phyloP scores from a whole-genome alignment of 768 basidiomycete species.

The Auricularia sp. region DNA sequence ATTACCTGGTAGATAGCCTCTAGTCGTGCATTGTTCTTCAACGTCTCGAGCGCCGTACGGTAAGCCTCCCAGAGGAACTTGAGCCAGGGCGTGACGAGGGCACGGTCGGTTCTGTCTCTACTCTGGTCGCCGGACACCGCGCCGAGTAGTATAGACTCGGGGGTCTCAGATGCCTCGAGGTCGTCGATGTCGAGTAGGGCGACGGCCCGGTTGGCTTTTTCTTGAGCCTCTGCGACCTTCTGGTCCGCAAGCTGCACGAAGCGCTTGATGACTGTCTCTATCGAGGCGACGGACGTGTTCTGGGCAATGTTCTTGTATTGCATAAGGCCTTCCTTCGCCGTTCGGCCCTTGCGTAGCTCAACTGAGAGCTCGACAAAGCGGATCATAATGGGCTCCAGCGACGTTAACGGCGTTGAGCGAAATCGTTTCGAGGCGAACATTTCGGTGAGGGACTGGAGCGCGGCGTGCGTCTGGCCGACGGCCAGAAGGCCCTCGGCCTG shows the following conservation, averaged over 20 bases:
- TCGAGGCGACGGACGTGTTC: conserved; percentile 79
- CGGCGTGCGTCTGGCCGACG: conserved; percentile 83
- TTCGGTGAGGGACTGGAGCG: conserved; percentile 81
- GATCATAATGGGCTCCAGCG: conserved; percentile 91
- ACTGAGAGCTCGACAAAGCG: conserved; percentile 96
- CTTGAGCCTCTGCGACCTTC: conserved; percentile 78
- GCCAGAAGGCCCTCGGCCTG: conserved; percentile 91
- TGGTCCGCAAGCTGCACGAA: conserved; percentile 75
- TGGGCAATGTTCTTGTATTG: conserved; percentile 98
- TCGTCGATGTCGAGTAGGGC: conserved; percentile 77
- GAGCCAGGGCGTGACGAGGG: conserved; percentile 93
- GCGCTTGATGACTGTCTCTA: conserved; percentile 81
- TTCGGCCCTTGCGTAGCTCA: conserved; percentile 84
- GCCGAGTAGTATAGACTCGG: conserved; percentile 81
- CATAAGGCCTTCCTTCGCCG: conserved; percentile 92
- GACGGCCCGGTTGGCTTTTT: conserved; percentile 67
- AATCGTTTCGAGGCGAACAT: conserved; percentile 93
- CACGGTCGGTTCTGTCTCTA: conserved; percentile 89
- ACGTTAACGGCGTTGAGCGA: conserved; percentile 75
- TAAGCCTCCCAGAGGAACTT: conserved; percentile 99
- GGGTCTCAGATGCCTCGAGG: conserved; percentile 90
- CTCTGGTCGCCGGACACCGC: conserved; percentile 85
- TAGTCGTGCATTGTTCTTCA: conserved; percentile 89
- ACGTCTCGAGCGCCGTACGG: conserved; percentile 85
- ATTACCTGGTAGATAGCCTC: conserved; percentile 83